Percentiles rank a stretch among this genome's conserved stretches.
phyloP scores from a whole-genome alignment of 1,284 basidiomycete species.

The Pyrrhoderma noxium region DNA sequence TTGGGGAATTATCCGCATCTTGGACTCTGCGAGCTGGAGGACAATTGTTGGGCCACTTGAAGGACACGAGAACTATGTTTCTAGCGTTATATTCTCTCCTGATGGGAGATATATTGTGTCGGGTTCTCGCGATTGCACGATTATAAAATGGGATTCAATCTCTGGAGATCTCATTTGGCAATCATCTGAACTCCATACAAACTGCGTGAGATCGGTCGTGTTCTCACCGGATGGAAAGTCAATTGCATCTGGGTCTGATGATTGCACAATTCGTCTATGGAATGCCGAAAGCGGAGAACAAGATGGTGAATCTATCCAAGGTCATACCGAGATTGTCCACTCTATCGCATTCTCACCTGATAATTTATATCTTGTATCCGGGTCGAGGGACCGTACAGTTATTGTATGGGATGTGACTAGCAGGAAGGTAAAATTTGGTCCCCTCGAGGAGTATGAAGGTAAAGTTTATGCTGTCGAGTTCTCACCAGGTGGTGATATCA shows the following conservation, averaged over 20 bases:
- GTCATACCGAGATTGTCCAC: neutral
- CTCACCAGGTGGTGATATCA: constrained; percentile 21
- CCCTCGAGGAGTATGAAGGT: constrained; percentile 16
- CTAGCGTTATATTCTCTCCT: constrained; percentile 5
- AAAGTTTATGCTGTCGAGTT: constrained; percentile 56
- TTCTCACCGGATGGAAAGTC: constrained; percentile 11
- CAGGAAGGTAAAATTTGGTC: constrained; percentile 6
- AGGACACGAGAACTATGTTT: constrained; percentile 1
- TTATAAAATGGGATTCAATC: neutral
- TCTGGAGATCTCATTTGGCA: neutral
- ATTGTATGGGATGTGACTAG: constrained; percentile 19
- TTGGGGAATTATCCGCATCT: neutral
- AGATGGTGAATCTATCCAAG: neutral
- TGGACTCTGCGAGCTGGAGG: neutral
- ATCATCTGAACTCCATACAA: neutral
- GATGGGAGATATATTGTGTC: neutral
- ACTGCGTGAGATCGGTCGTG: neutral
- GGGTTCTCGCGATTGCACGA: neutral
- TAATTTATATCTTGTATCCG: neutral
- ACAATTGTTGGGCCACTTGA: neutral
- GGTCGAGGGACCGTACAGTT: constrained; percentile 33
- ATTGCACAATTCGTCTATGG: constrained; percentile 11
- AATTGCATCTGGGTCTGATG: constrained; percentile 9
- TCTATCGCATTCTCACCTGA: neutral
- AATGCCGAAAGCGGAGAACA: constrained; percentile 9